A percentile compares a stretch with the other conserved stretches of the same genome.
Conservation (phyloP, 139 green algal genomes). For the Chlorella ohadii region DNA sequence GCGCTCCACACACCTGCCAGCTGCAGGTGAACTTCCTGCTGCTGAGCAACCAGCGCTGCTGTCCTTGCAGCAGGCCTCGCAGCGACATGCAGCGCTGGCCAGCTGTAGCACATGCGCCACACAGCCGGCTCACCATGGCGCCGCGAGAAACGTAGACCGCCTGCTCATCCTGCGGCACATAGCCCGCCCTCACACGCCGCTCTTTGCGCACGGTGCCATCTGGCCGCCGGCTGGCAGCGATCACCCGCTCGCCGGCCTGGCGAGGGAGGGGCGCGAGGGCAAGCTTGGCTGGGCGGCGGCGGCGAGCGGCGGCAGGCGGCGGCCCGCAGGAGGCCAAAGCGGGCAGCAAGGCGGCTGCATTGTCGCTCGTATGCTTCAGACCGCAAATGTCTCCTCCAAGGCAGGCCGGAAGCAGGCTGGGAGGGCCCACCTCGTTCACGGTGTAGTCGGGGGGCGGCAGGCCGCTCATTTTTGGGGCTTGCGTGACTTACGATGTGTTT, state of each 20-base stretch:
- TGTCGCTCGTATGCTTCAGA: neutral
- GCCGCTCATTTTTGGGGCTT: neutral
- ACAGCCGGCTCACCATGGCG: neutral
- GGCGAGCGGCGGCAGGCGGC: neutral
- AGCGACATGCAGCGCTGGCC: too few relatives aligned
- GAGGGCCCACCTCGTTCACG: neutral
- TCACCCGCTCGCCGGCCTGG: slow-evolving; percentile 46
- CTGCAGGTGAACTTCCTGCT: neutral
- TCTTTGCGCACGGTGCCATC: slow-evolving; percentile 88
- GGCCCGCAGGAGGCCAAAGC: neutral
- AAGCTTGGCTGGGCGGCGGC: neutral
- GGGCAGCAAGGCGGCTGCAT: neutral
- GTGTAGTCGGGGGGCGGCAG: slow-evolving; percentile 23
- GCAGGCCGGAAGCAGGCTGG: too few relatives aligned
- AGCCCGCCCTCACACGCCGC: slow-evolving; percentile 76
- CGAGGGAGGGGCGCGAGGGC: neutral
- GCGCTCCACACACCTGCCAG: neutral
- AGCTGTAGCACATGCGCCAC: neutral
- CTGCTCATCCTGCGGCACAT: slow-evolving; percentile 89
- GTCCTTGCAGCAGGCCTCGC: too few relatives aligned
- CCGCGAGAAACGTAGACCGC: slow-evolving; percentile 57
- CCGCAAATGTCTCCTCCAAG: too few relatives aligned
- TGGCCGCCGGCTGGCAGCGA: slow-evolving; percentile 58
- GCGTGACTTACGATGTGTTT: neutral
- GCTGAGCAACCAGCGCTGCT: too few relatives aligned